Conservation (phyloP, 768 basidiomycete species). For the Kwoniella sp. region DNA sequence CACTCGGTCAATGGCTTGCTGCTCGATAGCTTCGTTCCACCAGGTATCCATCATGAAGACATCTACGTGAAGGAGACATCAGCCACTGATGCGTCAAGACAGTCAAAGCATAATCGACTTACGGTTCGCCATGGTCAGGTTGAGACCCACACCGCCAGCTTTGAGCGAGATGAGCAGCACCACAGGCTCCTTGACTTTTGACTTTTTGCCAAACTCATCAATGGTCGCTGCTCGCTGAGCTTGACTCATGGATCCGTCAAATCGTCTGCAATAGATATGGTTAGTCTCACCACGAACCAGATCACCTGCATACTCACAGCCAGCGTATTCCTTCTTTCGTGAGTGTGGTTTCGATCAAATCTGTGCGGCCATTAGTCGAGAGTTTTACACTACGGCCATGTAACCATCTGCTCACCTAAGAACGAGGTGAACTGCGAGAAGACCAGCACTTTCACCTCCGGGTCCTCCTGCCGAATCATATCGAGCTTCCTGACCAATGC, state of each 20-base stretch:
- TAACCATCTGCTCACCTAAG: constrained; percentile 39
- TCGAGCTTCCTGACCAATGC: constrained; percentile 72
- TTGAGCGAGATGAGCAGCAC: constrained; percentile 53
- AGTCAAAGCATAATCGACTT: too few species aligned
- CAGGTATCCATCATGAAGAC: constrained; percentile 50
- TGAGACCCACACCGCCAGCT: constrained; percentile 87
- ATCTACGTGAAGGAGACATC: too few species aligned
- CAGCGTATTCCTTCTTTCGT: constrained; percentile 41
- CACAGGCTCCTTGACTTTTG: constrained; percentile 69
- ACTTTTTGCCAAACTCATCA: constrained; percentile 66
- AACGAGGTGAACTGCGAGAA: constrained; percentile 50
- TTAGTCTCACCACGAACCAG: background rate
- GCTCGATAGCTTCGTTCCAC: constrained; percentile 50
- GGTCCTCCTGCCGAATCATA: constrained; percentile 58
- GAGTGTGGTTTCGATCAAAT: constrained; percentile 45
- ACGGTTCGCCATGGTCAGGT: constrained; percentile 56
- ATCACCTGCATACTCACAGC: constrained; percentile 44
- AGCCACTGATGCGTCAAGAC: too few species aligned
- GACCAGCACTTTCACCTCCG: constrained; percentile 57
- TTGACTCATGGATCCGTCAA: constrained; percentile 89
- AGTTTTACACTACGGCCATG: too few species aligned
- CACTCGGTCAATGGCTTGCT: constrained; percentile 49
- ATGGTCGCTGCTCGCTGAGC: constrained; percentile 73
- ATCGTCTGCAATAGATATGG: constrained; percentile 53
- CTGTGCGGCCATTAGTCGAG: constrained; percentile 19